These are phyloP conservation scores for Dendrobium nobile DNA, from an alignment of 106 monocot species.

Conservation along the genomic window DNA sequence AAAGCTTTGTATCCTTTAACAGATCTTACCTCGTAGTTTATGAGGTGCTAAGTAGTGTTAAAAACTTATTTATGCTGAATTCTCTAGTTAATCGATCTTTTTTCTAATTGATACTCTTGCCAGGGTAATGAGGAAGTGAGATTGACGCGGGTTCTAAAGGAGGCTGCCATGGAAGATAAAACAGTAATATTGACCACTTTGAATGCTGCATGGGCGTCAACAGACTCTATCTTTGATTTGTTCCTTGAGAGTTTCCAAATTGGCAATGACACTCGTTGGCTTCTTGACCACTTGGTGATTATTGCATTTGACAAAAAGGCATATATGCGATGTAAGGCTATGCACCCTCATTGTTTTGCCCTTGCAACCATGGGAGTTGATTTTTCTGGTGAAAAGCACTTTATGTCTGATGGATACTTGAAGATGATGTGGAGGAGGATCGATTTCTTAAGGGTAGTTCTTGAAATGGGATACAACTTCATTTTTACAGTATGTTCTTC, in stretches of 20 bases:
- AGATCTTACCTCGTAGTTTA: background rate
- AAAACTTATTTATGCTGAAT: background rate
- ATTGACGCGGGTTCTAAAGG: slow-evolving; percentile 35
- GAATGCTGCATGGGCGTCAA: slow-evolving; percentile 64
- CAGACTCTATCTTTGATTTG: slow-evolving; percentile 43
- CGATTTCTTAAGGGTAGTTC: slow-evolving; percentile 48
- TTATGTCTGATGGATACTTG: slow-evolving; percentile 61
- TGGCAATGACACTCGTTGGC: slow-evolving; percentile 37
- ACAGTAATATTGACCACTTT: slow-evolving; percentile 59
- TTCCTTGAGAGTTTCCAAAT: slow-evolving; percentile 58
- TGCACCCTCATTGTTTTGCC: slow-evolving; percentile 52
- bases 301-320: slow-evolving; percentile 48
- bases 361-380: slow-evolving; percentile 42
- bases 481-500: slow-evolving; percentile 53
- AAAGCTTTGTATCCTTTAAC: background rate
- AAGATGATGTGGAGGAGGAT: slow-evolving; percentile 74
- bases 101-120: background rate
- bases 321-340: slow-evolving; percentile 35
- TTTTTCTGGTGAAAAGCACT: slow-evolving; percentile 53
- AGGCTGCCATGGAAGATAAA: slow-evolving; percentile 45
- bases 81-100: background rate
- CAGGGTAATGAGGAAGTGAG: slow-evolving; percentile 42
- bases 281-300: slow-evolving; percentile 59
- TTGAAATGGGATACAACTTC: slow-evolving; percentile 66
- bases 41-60: background rate